Evolutionary conservation across 495 filamentous ascomycete species (phyloP), one percentile per base, ranked within the genome.

Genomic region (Saxispiralis lemnorum): DNA sequence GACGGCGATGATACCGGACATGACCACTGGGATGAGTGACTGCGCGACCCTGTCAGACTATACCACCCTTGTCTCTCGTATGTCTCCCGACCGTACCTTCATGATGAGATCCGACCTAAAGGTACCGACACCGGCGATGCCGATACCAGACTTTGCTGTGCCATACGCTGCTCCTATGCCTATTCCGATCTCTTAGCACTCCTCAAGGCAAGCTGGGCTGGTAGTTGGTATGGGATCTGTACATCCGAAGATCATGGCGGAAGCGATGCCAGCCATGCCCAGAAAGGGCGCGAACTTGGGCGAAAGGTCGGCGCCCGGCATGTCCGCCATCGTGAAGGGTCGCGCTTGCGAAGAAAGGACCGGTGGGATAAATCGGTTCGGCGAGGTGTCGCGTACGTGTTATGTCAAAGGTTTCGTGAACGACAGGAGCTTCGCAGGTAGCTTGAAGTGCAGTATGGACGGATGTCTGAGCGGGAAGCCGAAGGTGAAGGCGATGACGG

Each of bases 1-100:
- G 51, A 99, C 92, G 31, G 89, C 89, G 52, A 99, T 85, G 58
- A 99, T 99, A 71, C 89, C 89, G 57, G 89, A 92, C 89, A 99
- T 99, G 67, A 99, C 83, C 50, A 96, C 87, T 43, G 88, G 89
- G 55, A 92, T 88, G 31, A 94, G 69, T 38, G 82, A 93, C 85
- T 87, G 51, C 43, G 16, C 2, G 3, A 5, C 11, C 18, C n/a
- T 9, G 35, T 19, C 13, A 12, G 33, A 14, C 2, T 39, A 19
- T 14, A 28, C 24, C 9, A 5, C 24, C 24, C 24, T 5, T 28
- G 24, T 28, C 24, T 28, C 24, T 28, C 9, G 24, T 9, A 9
- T 9, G 24, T 28, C 24, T n/a, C n/a, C n/a, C 24, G 41, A 15
- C 32, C 61, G 41, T 68, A 76, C 85, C 79, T 95, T 99, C 89